Conservation (phyloP, 352 stramenopile genomes). For the Globisporangium spiculum region DNA sequence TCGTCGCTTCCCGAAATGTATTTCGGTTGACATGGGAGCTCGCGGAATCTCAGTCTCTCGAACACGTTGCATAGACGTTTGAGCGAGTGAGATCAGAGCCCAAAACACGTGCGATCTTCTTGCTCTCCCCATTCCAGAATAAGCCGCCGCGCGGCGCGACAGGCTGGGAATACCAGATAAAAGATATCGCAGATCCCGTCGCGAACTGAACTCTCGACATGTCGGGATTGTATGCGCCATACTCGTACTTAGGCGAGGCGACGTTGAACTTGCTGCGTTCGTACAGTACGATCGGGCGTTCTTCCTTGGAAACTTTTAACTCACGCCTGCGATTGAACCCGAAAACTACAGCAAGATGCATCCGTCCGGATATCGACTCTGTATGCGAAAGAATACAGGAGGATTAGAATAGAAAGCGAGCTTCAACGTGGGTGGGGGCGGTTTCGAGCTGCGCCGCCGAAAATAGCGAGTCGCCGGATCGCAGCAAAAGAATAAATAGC, state of each 20-base stretch:
- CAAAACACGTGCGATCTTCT: background rate
- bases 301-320: background rate
- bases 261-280: slow-evolving; percentile 1
- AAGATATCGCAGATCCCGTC: background rate
- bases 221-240: background rate
- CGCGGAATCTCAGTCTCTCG: background rate
- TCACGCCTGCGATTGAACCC: no score
- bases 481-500: slow-evolving; percentile 10
- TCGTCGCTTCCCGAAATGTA: background rate
- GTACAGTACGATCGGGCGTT: background rate
- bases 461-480: slow-evolving; percentile 10
- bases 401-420: background rate
- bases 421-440: background rate
- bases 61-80: background rate
- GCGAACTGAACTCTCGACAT: slow-evolving; percentile 4
- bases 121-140: background rate
- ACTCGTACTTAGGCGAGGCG: background rate
- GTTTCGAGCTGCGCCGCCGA: slow-evolving; percentile 1
- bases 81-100: background rate
- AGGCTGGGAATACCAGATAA: background rate
- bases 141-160: background rate
- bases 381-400: background rate
- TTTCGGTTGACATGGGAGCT: background rate
- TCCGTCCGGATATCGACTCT: background rate
- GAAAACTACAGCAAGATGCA: background rate